phyloP scores from a whole-genome alignment of 345 rosid species.

The Gossypium mustelinum region DNA sequence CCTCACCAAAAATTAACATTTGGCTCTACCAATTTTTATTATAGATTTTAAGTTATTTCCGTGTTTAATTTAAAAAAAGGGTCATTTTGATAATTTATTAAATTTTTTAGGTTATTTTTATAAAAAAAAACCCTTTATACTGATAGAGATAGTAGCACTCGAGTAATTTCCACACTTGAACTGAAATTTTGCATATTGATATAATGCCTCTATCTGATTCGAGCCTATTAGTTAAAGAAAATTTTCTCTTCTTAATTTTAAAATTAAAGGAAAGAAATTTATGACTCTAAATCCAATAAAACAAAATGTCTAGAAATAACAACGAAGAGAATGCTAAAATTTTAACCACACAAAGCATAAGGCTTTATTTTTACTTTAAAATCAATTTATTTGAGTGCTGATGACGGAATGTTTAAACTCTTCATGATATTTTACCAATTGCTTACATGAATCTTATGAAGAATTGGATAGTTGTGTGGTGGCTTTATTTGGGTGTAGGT shows the following conservation, averaged over 20 bases:
- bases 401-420: too few relatives aligned
- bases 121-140: conserved; percentile 37
- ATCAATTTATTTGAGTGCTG: neutral
- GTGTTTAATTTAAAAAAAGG: too few relatives aligned
- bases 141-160: conserved; percentile 92
- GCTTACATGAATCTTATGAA: too few relatives aligned
- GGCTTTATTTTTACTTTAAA: neutral
- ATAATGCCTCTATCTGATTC: conserved; percentile 88
- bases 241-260: conserved; percentile 56
- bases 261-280: neutral
- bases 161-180: conserved; percentile 98
- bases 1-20: too few relatives aligned
- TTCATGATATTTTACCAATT: too few relatives aligned
- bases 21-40: too few relatives aligned
- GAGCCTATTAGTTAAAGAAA: conserved; percentile 43
- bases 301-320: too few relatives aligned
- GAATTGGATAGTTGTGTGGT: too few relatives aligned
- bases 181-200: conserved; percentile 94
- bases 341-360: neutral
- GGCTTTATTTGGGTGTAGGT: neutral
- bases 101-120: too few relatives aligned
- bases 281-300: neutral
- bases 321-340: neutral
- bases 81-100: too few relatives aligned
- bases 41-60: too few relatives aligned